phyloP scores from a whole-genome alignment of 768 basidiomycete genomes.

The Xerocomus brunneocitrinus region DNA sequence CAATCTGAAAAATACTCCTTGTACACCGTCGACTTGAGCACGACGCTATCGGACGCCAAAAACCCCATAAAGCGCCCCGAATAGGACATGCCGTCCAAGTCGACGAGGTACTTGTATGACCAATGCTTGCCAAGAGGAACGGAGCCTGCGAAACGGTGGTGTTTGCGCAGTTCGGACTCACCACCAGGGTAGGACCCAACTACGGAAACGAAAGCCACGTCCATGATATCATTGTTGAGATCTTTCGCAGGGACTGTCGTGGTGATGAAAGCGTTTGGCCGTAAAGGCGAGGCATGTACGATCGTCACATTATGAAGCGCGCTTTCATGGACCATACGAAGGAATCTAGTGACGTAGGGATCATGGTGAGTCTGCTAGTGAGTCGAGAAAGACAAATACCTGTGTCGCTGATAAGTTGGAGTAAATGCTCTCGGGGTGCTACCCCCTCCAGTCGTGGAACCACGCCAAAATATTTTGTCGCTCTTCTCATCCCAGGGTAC shows the following conservation, averaged over 20 bases:
- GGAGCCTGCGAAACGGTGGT: conserved; percentile 67
- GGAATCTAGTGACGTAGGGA: conserved; percentile 40
- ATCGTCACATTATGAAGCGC: conserved; percentile 52
- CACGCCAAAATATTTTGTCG: conserved; percentile 89
- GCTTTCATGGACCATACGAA: conserved; percentile 67
- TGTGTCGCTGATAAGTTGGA: conserved; percentile 80
- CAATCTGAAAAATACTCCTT: conserved; percentile 88
- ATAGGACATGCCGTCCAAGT: conserved; percentile 95
- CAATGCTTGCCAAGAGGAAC: conserved; percentile 84
- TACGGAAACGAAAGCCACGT: conserved; percentile 78
- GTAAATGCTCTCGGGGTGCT: conserved; percentile 81
- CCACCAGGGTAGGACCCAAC: conserved; percentile 79
- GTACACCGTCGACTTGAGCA: conserved; percentile 88
- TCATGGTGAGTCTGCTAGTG: background rate
- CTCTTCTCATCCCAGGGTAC: conserved; percentile 73
- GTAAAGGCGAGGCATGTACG: conserved; percentile 63
- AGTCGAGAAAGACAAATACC: conserved; percentile 38
- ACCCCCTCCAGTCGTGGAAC: conserved; percentile 93
- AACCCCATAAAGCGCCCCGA: conserved; percentile 85
- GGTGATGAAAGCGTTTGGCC: conserved; percentile 52
- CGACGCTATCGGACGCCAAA: conserved; percentile 82
- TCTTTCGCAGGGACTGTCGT: conserved; percentile 52
- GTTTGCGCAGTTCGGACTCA: conserved; percentile 52
- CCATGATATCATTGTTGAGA: conserved; percentile 81
- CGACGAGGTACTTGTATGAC: conserved; percentile 89